phyloP scores from a whole-genome alignment of 1,139 yeast species.

The Taphrina deformans region DNA sequence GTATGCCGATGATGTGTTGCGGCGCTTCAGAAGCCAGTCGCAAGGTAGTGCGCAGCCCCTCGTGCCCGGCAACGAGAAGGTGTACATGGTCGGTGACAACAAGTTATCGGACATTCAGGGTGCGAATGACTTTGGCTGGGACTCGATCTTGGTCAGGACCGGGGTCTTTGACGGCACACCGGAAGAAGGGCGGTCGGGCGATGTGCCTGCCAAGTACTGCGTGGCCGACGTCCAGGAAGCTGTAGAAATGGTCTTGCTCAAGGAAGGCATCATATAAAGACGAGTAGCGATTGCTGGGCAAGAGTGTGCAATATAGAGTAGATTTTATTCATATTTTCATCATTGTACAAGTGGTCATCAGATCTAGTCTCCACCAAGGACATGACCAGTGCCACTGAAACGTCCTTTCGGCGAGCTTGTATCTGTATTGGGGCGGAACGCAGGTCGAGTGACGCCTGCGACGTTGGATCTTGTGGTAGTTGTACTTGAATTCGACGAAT shows the following conservation, averaged over 20 bases:
- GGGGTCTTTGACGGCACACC: slow-evolving; percentile 73
- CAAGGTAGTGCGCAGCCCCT: neutral
- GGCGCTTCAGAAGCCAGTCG: neutral
- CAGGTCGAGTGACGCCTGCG: neutral
- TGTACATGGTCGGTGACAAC: slow-evolving; percentile 95
- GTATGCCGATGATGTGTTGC: slow-evolving; percentile 70
- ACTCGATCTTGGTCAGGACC: slow-evolving; percentile 74
- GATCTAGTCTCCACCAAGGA: slow-evolving; percentile 14
- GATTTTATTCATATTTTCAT: neutral
- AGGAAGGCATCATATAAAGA: slow-evolving; percentile 7
- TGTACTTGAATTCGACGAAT: neutral
- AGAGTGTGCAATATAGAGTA: neutral
- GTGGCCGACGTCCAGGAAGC: slow-evolving; percentile 77
- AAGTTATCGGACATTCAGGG: slow-evolving; percentile 91
- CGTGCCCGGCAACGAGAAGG: slow-evolving; percentile 60
- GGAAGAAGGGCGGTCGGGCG: slow-evolving; percentile 68
- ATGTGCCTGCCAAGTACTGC: slow-evolving; percentile 71
- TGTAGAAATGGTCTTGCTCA: slow-evolving; percentile 75
- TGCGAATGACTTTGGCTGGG: slow-evolving; percentile 86
- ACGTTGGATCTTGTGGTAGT: slow-evolving; percentile 7
- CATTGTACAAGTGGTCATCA: neutral
- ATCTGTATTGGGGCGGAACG: neutral
- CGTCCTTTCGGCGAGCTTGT: neutral
- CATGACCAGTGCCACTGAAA: slow-evolving; percentile 9
- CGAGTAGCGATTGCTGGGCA: neutral